These are phyloP conservation scores for Phaeosphaeria sp. DNA, from an alignment of 2,329 filamentous ascomycete species.

Conservation along the genomic window DNA sequence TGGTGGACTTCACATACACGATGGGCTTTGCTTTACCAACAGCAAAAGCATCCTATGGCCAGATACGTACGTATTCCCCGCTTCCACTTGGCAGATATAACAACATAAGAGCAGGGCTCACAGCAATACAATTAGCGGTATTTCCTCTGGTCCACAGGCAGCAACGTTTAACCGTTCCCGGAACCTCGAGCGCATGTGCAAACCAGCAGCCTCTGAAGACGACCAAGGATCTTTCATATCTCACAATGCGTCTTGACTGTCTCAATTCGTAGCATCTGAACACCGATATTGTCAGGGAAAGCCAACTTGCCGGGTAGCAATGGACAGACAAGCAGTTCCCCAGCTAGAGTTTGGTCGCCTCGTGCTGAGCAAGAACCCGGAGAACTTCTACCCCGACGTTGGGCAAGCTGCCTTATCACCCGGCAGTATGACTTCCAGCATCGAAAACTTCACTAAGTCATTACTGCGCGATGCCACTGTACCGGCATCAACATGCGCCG, in stretches of 20 bases:
- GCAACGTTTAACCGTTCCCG: conserved; percentile 65
- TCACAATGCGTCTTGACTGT: too few relatives aligned
- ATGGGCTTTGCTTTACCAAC: conserved; percentile 61
- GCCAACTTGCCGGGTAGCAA: conserved; percentile 51
- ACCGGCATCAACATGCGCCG: conserved; percentile 62
- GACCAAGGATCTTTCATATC: conserved; percentile 47
- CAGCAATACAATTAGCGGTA: conserved; percentile 62
- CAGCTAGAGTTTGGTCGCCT: conserved; percentile 58
- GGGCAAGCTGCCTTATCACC: conserved; percentile 54
- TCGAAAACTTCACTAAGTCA: conserved; percentile 49
- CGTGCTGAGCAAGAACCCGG: conserved; percentile 62
- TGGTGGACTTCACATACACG: too few relatives aligned
- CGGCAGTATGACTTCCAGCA: conserved; percentile 59
- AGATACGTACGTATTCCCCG: conserved; percentile 49
- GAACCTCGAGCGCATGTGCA: conserved; percentile 55
- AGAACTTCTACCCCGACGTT: conserved; percentile 58
- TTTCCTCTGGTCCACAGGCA: conserved; percentile 64
- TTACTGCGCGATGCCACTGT: conserved; percentile 57
- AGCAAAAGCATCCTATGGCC: conserved; percentile 62
- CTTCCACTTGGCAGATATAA: background rate
- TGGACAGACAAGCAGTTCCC: conserved; percentile 55
- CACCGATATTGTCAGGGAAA: too few relatives aligned
- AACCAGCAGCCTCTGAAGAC: conserved; percentile 52
- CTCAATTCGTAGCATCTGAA: too few relatives aligned
- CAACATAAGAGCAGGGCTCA: conserved; percentile 40